A percentile compares a stretch with the other conserved stretches of the same genome.
Evolutionary conservation across 2,329 filamentous ascomycete species (phyloP).

Genomic region (Pseudopithomyces chartarum): DNA sequence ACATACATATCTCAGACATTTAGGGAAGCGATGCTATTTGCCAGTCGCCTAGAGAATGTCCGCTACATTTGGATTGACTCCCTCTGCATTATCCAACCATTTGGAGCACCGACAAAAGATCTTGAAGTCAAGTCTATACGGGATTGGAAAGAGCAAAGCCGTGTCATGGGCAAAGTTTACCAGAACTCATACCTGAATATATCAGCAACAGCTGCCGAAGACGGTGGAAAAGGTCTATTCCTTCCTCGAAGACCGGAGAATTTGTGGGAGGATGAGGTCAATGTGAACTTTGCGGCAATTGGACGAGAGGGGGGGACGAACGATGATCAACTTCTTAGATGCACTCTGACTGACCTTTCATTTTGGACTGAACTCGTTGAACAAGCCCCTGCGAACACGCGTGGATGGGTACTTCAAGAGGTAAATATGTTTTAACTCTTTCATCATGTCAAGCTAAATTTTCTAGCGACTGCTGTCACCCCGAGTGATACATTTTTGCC

Average conservation of each 20-base stretch:
- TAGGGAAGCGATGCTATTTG: conserved; percentile 13
- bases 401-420: conserved; percentile 26
- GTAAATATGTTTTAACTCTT: not conserved
- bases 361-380: conserved; percentile 15
- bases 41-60: conserved; percentile 2
- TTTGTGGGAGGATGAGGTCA: conserved; percentile 18
- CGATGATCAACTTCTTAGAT: not conserved
- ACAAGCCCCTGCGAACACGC: conserved; percentile 14
- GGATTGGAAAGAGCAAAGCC: conserved; percentile 24
- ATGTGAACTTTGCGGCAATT: conserved; percentile 15
- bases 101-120: not conserved
- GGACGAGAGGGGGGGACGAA: no score
- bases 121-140: not conserved
- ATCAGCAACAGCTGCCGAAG: conserved; percentile 23
- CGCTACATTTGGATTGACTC: conserved; percentile 17
- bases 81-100: conserved; percentile 9
- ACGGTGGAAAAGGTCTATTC: conserved; percentile 23
- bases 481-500: conserved; percentile 19
- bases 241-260: not conserved
- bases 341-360: conserved; percentile 6
- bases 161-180: conserved; percentile 22
- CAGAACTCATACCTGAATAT: conserved; percentile 26
- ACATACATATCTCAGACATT: conserved; percentile 5
- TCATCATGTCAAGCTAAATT: no score
- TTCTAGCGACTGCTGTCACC: conserved; percentile 14